A percentile compares a stretch with the other conserved stretches of the same genome.
phyloP scores from a whole-genome alignment of 257 asterid species.

The Penstemon newberryi region DNA sequence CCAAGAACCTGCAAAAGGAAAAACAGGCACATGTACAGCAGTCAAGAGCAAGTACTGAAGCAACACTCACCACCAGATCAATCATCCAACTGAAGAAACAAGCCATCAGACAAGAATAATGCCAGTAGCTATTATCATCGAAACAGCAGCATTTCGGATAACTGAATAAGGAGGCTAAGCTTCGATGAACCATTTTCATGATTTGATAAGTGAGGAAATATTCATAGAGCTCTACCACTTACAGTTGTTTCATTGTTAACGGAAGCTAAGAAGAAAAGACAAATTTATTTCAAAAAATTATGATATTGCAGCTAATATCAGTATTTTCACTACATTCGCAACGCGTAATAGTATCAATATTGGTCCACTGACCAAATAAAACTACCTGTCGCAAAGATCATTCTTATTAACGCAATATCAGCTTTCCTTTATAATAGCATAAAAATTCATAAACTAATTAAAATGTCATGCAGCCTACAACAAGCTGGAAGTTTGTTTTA shows the following conservation, averaged over 20 bases:
- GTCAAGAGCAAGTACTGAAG: slow-evolving; percentile 27
- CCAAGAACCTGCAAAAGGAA: slow-evolving; percentile 63
- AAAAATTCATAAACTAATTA: neutral
- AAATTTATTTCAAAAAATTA: slow-evolving; percentile 2
- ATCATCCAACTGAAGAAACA: neutral
- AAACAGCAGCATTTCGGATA: neutral
- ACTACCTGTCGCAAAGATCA: slow-evolving; percentile 8
- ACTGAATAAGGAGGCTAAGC: slow-evolving; percentile 2
- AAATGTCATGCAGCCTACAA: neutral
- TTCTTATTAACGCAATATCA: slow-evolving; percentile 17
- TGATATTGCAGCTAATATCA: slow-evolving; percentile 14
- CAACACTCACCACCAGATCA: slow-evolving; percentile 1
- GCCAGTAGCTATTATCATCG: slow-evolving; percentile 10
- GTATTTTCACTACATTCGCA: slow-evolving; percentile 13
- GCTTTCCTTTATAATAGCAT: slow-evolving; percentile 14
- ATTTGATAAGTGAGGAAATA: neutral
- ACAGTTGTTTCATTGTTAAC: neutral
- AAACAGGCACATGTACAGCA: slow-evolving; percentile 29
- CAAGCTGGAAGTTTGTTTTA: slow-evolving; percentile 15
- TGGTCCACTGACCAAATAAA: too few relatives aligned
- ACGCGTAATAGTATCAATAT: too few relatives aligned
- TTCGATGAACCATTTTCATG: neutral
- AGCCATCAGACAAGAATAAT: slow-evolving; percentile 19
- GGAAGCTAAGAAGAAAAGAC: neutral
- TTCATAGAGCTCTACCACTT: slow-evolving; percentile 1